Base-by-base conservation (phyloP, 2,329 filamentous ascomycete species). In the Sodiomyces alkalinus region DNA sequence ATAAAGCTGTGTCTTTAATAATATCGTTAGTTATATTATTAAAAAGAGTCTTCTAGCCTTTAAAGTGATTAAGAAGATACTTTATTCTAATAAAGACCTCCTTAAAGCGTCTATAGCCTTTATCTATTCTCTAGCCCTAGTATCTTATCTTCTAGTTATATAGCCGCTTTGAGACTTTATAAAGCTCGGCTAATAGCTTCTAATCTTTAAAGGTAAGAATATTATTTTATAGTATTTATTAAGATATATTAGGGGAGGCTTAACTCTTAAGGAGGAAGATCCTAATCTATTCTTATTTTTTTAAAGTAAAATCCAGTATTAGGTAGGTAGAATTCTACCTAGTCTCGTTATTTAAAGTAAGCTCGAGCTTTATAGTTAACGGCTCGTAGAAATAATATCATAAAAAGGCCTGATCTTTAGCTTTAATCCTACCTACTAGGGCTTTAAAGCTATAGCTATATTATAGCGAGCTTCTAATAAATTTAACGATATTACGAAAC, bases 81-180 rank as follows among this genome's bases (percentile, higher is more conserved):
- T 28, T 8, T 28, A 28, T 28, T 18, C 2, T 13, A 29, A 22
- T 29, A 7, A 29, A 14, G 4, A 29, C 21, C 22, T 25, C 22
- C 17, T 20, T 19, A 11, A 29, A 9, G n/a, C 3, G 3, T n/a
- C 16, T 16, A 29, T 20, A 22, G 11, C 6, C 11, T 4, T 20
- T 17, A 17, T 22, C 10, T 22, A n/a, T n/a, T n/a, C n/a, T n/a
- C n/a, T n/a, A n/a, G n/a, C n/a, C n/a, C n/a, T n/a, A n/a, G n/a
- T n/a, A n/a, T n/a, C n/a, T 13, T 22, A n/a, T 3, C 0, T 10
- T 28, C 9, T 13, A 7, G 8, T 28, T 17, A 16, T 15, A 28
- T 6, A n/a, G 6, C 9, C 14, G 22, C 14, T 8, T 20, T 15
- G 2, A 16, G 20, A 22, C 1, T 7, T 8, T 8, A 22, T 1